These are phyloP conservation scores for Porcisia hertigi DNA, from an alignment of 208 protist species.

Conservation along the genomic window DNA sequence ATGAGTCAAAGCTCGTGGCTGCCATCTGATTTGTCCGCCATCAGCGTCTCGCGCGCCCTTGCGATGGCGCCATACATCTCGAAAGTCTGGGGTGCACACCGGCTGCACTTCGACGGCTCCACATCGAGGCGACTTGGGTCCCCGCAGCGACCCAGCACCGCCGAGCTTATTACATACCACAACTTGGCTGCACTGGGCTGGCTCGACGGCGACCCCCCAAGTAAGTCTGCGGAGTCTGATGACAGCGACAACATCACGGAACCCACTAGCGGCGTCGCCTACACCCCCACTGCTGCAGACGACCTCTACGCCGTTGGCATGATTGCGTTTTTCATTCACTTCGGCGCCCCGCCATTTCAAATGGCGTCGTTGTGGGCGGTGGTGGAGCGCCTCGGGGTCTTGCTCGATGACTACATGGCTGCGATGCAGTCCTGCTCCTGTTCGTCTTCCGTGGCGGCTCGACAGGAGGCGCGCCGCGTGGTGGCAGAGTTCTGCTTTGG, in stretches of 20 bases:
- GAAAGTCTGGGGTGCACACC: conserved; percentile 24
- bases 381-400: conserved; percentile 25
- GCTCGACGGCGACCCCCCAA: neutral
- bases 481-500: conserved; percentile 33
- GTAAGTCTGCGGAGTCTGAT: neutral
- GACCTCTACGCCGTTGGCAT: conserved; percentile 84
- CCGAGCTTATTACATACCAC: conserved; percentile 35
- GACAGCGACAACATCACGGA: neutral
- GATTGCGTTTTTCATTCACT: conserved; percentile 45
- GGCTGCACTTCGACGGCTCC: neutral
- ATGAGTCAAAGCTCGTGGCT: conserved; percentile 32
- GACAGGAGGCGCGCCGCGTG: conserved; percentile 18
- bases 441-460: conserved; percentile 4
- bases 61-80: conserved; percentile 25
- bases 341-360: conserved; percentile 70
- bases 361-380: conserved; percentile 39
- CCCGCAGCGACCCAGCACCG: conserved; percentile 13
- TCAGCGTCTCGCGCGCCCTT: conserved; percentile 26
- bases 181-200: conserved; percentile 26
- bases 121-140: conserved; percentile 21
- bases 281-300: conserved; percentile 35
- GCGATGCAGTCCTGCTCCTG: conserved; percentile 12
- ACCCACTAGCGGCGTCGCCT: neutral
- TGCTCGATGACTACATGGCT: conserved; percentile 24
- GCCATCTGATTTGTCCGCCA: conserved; percentile 30